Percentiles rank a stretch among this genome's conserved stretches.
Evolutionary conservation across 139 green algal genomes (phyloP).

Genomic region (Tetratostichococcus sp.): DNA sequence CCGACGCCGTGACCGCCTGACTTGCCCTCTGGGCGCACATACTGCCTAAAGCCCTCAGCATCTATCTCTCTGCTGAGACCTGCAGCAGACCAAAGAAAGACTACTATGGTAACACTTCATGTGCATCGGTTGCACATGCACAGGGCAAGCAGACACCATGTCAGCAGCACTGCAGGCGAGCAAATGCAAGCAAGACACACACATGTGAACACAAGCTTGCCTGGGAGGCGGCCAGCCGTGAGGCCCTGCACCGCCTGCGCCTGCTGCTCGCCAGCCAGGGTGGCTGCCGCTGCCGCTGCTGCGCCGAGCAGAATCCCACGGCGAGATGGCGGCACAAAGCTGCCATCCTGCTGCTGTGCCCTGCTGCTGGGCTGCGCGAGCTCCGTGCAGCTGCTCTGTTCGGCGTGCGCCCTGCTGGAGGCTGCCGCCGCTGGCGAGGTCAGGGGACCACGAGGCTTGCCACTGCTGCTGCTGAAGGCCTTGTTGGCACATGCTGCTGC

Average conservation of each 20-base stretch:
- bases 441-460: neutral
- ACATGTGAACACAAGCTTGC: too few relatives aligned
- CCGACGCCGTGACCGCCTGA: constrained; percentile 71
- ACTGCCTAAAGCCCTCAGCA: constrained; percentile 61
- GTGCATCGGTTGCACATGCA: too few relatives aligned
- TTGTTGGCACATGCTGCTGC: neutral
- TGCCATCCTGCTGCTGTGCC: neutral
- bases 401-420: neutral
- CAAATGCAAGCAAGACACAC: too few relatives aligned
- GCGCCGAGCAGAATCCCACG: constrained; percentile 7
- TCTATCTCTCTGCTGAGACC: constrained; percentile 30
- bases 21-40: constrained; percentile 83
- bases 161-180: too few relatives aligned
- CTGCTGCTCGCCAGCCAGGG: neutral
- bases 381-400: neutral
- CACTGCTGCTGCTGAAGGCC: too few relatives aligned
- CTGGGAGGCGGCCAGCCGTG: constrained; percentile 77
- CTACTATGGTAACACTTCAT: too few relatives aligned
- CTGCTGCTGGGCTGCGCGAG: neutral
- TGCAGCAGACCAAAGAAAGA: neutral
- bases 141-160: too few relatives aligned
- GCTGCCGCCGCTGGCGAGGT: neutral
- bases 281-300: neutral
- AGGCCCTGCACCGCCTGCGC: constrained; percentile 66
- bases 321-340: neutral